Evolutionary conservation across 352 stramenopile genomes (phyloP).

Genomic region (Globisporangium splendens): DNA sequence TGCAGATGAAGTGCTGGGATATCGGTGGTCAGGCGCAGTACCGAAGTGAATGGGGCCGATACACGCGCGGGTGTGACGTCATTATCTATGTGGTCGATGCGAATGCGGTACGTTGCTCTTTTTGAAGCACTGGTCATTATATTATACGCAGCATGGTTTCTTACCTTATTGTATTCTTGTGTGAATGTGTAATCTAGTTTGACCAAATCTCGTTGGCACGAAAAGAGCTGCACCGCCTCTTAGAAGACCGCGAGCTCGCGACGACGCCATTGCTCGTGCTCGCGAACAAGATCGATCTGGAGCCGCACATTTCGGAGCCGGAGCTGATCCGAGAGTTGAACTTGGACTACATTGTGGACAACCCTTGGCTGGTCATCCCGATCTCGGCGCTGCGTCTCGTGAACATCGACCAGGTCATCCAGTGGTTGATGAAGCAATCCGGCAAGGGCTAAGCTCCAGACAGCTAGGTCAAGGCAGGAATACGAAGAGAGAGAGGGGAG

Average conservation of each 20-base stretch:
- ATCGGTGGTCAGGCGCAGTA: slow-evolving; percentile 97
- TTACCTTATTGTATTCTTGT: neutral
- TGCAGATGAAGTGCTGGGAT: slow-evolving; percentile 99
- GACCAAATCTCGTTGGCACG: slow-evolving; percentile 93
- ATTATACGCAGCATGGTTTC: neutral
- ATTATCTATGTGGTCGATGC: slow-evolving; percentile 99
- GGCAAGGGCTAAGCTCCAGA: slow-evolving; percentile 66
- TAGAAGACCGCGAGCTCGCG: slow-evolving; percentile 91
- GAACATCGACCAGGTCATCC: slow-evolving; percentile 97
- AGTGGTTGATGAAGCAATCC: slow-evolving; percentile 96
- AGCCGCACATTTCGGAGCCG: slow-evolving; percentile 89
- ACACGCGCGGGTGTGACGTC: slow-evolving; percentile 96
- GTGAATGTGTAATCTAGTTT: slow-evolving; percentile 44
- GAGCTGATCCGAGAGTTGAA: slow-evolving; percentile 94
- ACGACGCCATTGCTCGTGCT: slow-evolving; percentile 95
- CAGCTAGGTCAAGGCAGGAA: neutral
- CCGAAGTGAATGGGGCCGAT: slow-evolving; percentile 91
- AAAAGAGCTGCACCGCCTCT: slow-evolving; percentile 90
- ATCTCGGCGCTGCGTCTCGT: slow-evolving; percentile 95
- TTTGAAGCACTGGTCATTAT: neutral
- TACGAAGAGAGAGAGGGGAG: slow-evolving; percentile 1
- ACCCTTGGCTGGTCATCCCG: slow-evolving; percentile 98
- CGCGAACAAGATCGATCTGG: slow-evolving; percentile 99
- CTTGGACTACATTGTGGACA: slow-evolving; percentile 98
- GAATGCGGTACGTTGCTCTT: slow-evolving; percentile 76